Conservation (phyloP, 805 yeast species). For the Dipodascus geniculatus region DNA sequence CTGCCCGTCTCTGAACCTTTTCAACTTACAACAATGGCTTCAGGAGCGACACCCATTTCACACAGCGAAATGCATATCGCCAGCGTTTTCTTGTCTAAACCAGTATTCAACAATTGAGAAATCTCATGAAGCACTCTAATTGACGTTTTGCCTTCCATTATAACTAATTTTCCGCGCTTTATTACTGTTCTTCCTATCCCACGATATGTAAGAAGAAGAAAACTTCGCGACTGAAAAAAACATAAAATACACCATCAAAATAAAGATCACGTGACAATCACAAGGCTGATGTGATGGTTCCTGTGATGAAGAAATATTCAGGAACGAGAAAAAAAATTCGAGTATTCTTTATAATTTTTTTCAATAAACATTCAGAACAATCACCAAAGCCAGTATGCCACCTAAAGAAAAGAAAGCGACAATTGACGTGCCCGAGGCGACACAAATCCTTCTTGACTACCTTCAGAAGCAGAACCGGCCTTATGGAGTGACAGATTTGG, state of each 20-base stretch:
- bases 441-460: conserved; percentile 4
- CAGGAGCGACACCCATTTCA: conserved; percentile 2
- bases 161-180: background rate
- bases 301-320: background rate
- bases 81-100: background rate
- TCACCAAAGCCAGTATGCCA: background rate
- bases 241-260: too few species aligned
- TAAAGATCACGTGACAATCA: background rate
- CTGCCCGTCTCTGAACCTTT: background rate
- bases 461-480: conserved; percentile 8
- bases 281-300: background rate
- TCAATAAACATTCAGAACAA: background rate
- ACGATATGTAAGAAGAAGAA: background rate
- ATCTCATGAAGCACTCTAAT: background rate
- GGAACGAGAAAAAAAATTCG: background rate
- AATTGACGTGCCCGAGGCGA: background rate
- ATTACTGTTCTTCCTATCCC: too few species aligned
- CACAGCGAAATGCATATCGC: background rate
- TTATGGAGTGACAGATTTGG: conserved; percentile 6
- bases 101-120: conserved; percentile 1
- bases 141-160: background rate
- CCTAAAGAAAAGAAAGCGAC: conserved; percentile 1
- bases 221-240: background rate
- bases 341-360: background rate
- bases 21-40: background rate